These are phyloP conservation scores for Fusarium abutilonis DNA, from an alignment of 2,329 filamentous ascomycete genomes.

Conservation along the genomic window DNA sequence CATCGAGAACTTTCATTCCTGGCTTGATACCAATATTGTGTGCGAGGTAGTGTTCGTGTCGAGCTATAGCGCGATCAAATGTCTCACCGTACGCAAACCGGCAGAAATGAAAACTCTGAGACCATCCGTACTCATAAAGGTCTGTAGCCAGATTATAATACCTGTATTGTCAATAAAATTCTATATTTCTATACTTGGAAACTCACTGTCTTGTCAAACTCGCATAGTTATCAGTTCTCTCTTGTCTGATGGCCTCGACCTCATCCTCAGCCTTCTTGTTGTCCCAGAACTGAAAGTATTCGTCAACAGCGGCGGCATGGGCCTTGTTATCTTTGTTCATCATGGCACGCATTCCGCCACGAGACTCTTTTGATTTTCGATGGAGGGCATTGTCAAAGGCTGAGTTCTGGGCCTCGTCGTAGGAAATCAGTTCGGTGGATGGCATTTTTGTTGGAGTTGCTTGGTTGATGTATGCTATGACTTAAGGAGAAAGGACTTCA, in stretches of 20 bases:
- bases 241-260: slow-evolving; percentile 73
- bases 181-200: fast-evolving
- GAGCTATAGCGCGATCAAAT: slow-evolving; percentile 88
- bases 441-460: slow-evolving; percentile 35
- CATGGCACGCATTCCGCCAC: slow-evolving; percentile 81
- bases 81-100: slow-evolving; percentile 85
- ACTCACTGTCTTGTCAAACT: slow-evolving; percentile 86
- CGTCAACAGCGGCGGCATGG: slow-evolving; percentile 79
- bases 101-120: slow-evolving; percentile 93
- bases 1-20: slow-evolving; percentile 88
- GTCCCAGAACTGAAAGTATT: slow-evolving; percentile 94
- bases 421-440: slow-evolving; percentile 69
- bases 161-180: slow-evolving; percentile 52
- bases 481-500: fast-evolving
- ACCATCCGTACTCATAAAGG: slow-evolving; percentile 94
- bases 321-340: slow-evolving; percentile 77
- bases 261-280: slow-evolving; percentile 78
- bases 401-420: slow-evolving; percentile 82
- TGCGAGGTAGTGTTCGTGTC: slow-evolving; percentile 95
- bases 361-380: slow-evolving; percentile 69
- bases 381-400: slow-evolving; percentile 87
- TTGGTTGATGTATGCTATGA: fast-evolving
- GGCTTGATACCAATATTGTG: slow-evolving; percentile 83
- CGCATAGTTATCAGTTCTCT: slow-evolving; percentile 83
- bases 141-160: slow-evolving; percentile 95